Evolutionary conservation across 2,329 filamentous ascomycete species (phyloP).

Genomic region (Ascochyta pisi): DNA sequence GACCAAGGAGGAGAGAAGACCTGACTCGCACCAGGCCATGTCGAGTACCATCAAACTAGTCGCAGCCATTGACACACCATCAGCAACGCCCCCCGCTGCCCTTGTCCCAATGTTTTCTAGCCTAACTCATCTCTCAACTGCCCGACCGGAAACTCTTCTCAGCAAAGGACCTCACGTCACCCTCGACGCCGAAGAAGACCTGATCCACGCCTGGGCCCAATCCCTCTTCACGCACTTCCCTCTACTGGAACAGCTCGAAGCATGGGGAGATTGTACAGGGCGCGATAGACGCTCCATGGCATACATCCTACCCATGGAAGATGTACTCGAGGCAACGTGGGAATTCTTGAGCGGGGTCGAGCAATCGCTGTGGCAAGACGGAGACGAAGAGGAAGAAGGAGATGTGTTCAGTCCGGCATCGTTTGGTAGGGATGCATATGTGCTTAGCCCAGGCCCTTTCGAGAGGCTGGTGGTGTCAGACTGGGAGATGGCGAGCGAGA

Average conservation of each 20-base stretch:
- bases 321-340: constrained; percentile 40
- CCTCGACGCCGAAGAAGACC: constrained; percentile 32
- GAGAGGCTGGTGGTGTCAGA: constrained; percentile 18
- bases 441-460: constrained; percentile 13
- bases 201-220: constrained; percentile 39
- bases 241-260: constrained; percentile 40
- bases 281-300: constrained; percentile 38
- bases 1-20: constrained; percentile 3
- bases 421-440: constrained; percentile 5
- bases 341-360: constrained; percentile 45
- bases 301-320: constrained; percentile 42
- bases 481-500: constrained; percentile 32
- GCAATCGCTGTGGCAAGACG: constrained; percentile 44
- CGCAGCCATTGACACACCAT: neutral
- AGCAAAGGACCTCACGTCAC: constrained; percentile 29
- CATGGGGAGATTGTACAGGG: constrained; percentile 43
- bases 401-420: constrained; percentile 12
- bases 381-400: constrained; percentile 25
- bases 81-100: neutral
- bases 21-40: constrained; percentile 16
- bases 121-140: constrained; percentile 37
- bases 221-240: constrained; percentile 38
- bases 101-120: constrained; percentile 31
- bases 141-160: constrained; percentile 38
- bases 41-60: constrained; percentile 1